Base-by-base conservation (phyloP, 2,329 filamentous ascomycete species). In the Cladosporium sp. region DNA sequence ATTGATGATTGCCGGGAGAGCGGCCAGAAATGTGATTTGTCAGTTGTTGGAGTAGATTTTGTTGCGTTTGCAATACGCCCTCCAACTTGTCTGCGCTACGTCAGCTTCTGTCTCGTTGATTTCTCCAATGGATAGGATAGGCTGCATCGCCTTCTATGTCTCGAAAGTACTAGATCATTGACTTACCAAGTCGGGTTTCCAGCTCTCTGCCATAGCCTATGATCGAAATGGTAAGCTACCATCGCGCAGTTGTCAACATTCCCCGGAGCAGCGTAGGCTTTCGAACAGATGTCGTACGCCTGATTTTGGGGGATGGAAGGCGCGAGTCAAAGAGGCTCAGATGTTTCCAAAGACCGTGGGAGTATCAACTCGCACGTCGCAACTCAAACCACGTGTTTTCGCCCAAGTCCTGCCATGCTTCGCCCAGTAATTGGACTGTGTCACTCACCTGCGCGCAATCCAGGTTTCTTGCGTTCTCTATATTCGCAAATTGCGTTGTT, bases 381-480 rank as follows among this genome's bases (percentile, higher is more conserved):
- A 14, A 15, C 14, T 5, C 14, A 24, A 18, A 18, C 15, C 36
- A 41, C 15, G 36, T 15, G 15, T 4, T 18, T 18, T 41, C 15
- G 36, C 14, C 36, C 18, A 2, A 7, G 4, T 6, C 14, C 14
- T 41, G 36, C 36, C 36, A 41, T 41, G 1, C 15, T 18, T 41
- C 15, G 36, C 36, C 36, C 36, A 41, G 7, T 4, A 41, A 18
- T 18, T 18, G 15, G 15, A 18, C 36, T 18, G 14, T 6, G 15
- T 41, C 36, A 26, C 60, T 63, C 28, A 63, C 60, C 60, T 30
- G 74, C 75, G 36, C 82, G 78, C 63, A 84, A 81, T 2, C 89
- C 89, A 8, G 89, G 88, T 75, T 90, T 91, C 79, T 90, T 90
- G 51, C 89, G 83, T 72, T 90, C 88, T 68, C 86, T 87, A 74